Base-by-base conservation (phyloP, 805 yeast genomes). In the Saturnispora zaruensis region DNA sequence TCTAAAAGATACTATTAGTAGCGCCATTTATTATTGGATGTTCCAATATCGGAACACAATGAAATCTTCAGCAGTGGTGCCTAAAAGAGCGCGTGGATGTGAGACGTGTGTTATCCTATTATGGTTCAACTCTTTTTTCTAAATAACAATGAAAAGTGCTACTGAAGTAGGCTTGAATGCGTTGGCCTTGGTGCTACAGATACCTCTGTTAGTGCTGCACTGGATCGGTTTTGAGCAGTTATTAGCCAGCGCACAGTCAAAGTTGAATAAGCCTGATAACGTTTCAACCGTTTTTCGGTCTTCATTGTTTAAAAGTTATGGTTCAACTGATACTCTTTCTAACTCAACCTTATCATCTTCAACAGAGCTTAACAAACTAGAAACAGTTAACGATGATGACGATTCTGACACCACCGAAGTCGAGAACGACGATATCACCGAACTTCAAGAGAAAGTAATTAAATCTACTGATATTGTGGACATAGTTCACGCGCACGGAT, bases 401-500 rank as follows among this genome's bases (percentile, higher is more conserved):
- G 16, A 40, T n/a, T n/a, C n/a, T 8, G 9, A 41, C 6, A 25
- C 20, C 3, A 21, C 28, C 28, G 44, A 25, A 2, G 20, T 11
- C 14, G 45, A 41, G 1, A 16, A n/a, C 7, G 23, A 16, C 2
- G 25, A 24, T 4, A 20, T 42, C 20, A 36, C 42, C 6, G 46
- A 48, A 14, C 37, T 56, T 13, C 53, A 56, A 21, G 37, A 49
- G 6, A 55, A 50, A 18, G 58, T 65, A 1, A 53, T 63, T 9
- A 38, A 55, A 14, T 59, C 68, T 0, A 54, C 51, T 9, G 69
- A 66, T 46, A 66, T 66, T 3, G 65, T 63, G 3, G 67, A 64
- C 33, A 62, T 66, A 9, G 68, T 60, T 13, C 66, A 61, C 43
- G 59, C 62, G 2, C 67, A 65, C 45, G 95, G 91, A 2, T 85